These are phyloP conservation scores for Suillus paluster DNA, from an alignment of 768 basidiomycete genomes.

Conservation along the genomic window DNA sequence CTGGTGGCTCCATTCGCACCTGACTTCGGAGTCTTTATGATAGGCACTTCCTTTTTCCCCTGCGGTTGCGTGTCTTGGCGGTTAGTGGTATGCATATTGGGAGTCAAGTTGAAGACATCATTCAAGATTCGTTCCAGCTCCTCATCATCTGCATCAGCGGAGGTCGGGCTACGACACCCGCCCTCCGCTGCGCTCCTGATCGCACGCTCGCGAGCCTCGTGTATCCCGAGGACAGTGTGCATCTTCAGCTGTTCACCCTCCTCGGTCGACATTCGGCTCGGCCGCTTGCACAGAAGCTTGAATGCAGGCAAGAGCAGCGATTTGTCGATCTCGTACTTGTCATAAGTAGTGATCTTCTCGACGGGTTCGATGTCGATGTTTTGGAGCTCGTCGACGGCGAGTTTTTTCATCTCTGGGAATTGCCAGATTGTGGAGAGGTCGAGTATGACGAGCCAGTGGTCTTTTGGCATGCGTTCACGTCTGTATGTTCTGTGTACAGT, in stretches of 20 bases:
- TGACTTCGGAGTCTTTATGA: neutral
- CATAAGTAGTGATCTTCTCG: slow-evolving; percentile 61
- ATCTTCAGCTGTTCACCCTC: slow-evolving; percentile 62
- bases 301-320: slow-evolving; percentile 57
- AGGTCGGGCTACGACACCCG: slow-evolving; percentile 34
- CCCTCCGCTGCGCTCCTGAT: slow-evolving; percentile 38
- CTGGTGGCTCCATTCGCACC: neutral
- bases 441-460: slow-evolving; percentile 60
- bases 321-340: slow-evolving; percentile 51
- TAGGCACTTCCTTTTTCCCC: neutral
- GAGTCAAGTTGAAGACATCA: slow-evolving; percentile 38
- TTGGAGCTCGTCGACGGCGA: slow-evolving; percentile 60
- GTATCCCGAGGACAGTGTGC: slow-evolving; percentile 58
- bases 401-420: slow-evolving; percentile 54
- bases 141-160: slow-evolving; percentile 30
- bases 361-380: slow-evolving; percentile 49
- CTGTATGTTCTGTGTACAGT: slow-evolving; percentile 50
- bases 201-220: slow-evolving; percentile 53
- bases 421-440: slow-evolving; percentile 56
- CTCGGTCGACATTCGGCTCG: slow-evolving; percentile 52
- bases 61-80: neutral
- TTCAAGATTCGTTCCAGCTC: slow-evolving; percentile 33
- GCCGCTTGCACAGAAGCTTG: slow-evolving; percentile 53
- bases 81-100: slow-evolving; percentile 5
- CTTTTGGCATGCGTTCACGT: slow-evolving; percentile 49